Percentiles rank a stretch among this genome's conserved stretches.
Evolutionary conservation across 352 stramenopile species (phyloP).

Genomic region (Globisporangium solare): DNA sequence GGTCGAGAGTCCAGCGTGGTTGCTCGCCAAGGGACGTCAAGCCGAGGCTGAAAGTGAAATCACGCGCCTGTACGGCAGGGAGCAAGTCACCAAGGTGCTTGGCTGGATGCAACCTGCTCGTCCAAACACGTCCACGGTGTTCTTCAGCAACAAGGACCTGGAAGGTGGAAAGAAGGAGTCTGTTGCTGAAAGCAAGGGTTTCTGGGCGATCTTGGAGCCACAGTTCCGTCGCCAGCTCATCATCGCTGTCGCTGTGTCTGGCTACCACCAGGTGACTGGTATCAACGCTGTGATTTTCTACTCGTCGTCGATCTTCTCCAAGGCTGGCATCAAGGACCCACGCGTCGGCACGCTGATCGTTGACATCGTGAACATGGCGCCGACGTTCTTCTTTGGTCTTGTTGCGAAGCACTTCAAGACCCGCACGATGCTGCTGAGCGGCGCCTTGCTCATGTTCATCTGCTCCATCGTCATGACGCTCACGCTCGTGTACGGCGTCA

Average conservation of each 20-base stretch:
- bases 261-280: slow-evolving; percentile 41
- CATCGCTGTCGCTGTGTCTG: slow-evolving; percentile 28
- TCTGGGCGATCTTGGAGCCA: slow-evolving; percentile 15
- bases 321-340: slow-evolving; percentile 33
- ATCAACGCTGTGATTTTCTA: slow-evolving; percentile 60
- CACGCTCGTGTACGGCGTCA: slow-evolving; percentile 30
- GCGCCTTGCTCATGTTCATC: slow-evolving; percentile 41
- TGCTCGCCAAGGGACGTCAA: slow-evolving; percentile 32
- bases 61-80: slow-evolving; percentile 27
- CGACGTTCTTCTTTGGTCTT: slow-evolving; percentile 24
- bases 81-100: slow-evolving; percentile 31
- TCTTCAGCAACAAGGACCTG: slow-evolving; percentile 7
- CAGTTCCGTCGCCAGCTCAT: slow-evolving; percentile 28
- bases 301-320: slow-evolving; percentile 39
- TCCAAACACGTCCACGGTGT: background rate
- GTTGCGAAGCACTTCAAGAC: slow-evolving; percentile 40
- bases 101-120: slow-evolving; percentile 21
- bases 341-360: slow-evolving; percentile 36
- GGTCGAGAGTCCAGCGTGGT: slow-evolving; percentile 46
- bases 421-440: slow-evolving; percentile 50
- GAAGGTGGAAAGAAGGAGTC: slow-evolving; percentile 4
- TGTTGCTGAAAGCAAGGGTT: background rate
- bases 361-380: slow-evolving; percentile 31
- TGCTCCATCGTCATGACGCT: slow-evolving; percentile 43
- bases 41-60: slow-evolving; percentile 28